phyloP scores from a whole-genome alignment of 768 basidiomycete species.

The Podaxis rugospora region DNA sequence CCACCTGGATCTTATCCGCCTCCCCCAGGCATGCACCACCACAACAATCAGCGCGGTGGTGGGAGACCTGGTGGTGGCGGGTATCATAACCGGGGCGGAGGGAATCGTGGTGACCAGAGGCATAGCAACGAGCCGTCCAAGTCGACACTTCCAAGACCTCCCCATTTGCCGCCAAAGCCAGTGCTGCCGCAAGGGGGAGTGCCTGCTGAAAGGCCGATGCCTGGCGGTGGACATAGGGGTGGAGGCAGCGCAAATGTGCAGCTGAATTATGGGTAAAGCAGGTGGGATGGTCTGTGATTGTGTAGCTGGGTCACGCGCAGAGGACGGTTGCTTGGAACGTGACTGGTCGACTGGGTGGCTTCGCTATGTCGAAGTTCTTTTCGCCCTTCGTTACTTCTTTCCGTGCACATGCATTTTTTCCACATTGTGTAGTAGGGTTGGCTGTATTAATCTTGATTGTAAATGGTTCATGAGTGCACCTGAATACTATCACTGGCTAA shows the following conservation, averaged over 20 bases:
- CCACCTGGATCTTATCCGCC: constrained; percentile 9
- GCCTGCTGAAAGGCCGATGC: not conserved
- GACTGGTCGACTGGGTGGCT: no score
- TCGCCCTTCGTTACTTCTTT: not conserved
- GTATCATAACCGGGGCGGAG: constrained; percentile 8
- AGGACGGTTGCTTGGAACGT: no score
- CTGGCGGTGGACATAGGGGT: constrained; percentile 3
- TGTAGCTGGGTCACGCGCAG: no score
- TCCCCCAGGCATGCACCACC: constrained; percentile 6
- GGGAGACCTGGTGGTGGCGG: constrained; percentile 11
- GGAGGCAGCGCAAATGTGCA: constrained; percentile 9
- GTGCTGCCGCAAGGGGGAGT: constrained; percentile 11
- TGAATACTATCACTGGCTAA: no score
- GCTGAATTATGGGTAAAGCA: constrained; percentile 23
- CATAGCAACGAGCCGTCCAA: constrained; percentile 5
- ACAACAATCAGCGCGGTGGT: not conserved
- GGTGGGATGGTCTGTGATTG: not conserved
- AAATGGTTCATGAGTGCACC: no score
- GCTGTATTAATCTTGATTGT: no score
- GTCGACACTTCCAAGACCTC: constrained; percentile 6
- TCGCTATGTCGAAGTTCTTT: not conserved
- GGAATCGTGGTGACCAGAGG: constrained; percentile 10
- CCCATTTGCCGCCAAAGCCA: constrained; percentile 17
- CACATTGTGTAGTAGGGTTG: not conserved
- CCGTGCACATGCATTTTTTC: not conserved